Percentiles rank a stretch among this genome's conserved stretches.
phyloP scores from a whole-genome alignment of 495 filamentous ascomycete species.

The Staphylotrichum tortipilum region DNA sequence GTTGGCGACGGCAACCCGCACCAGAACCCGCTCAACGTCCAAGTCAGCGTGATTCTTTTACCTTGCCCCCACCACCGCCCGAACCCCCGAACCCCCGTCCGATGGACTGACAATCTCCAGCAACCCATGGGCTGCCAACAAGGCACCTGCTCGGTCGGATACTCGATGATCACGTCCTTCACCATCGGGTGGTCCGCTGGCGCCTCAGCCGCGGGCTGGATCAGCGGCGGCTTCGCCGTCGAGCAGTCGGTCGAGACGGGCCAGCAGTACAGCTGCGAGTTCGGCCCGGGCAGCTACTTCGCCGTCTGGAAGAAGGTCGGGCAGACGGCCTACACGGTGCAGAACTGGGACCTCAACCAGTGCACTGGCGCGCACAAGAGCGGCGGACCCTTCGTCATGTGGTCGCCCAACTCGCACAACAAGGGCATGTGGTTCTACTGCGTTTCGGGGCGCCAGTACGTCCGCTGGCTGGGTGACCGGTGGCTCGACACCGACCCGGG shows the following conservation, averaged over 20 bases:
- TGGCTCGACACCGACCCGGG: no score
- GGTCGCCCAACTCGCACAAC: slow-evolving; percentile 2
- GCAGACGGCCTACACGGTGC: slow-evolving; percentile 3
- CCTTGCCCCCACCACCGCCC: no score
- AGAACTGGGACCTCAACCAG: not conserved
- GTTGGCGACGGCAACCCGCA: slow-evolving; percentile 6
- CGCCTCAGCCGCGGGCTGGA: not conserved
- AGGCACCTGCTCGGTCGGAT: not conserved
- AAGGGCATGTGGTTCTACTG: not conserved
- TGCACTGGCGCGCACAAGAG: not conserved
- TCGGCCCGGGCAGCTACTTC: not conserved
- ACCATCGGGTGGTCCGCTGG: not conserved
- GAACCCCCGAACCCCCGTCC: no score
- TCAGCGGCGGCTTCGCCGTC: slow-evolving; percentile 6
- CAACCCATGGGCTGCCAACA: not conserved
- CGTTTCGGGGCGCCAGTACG: not conserved
- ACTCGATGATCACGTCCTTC: not conserved
- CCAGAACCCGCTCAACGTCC: slow-evolving; percentile 1
- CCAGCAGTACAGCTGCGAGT: not conserved
- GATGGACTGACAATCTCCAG: not conserved
- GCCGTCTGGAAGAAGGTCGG: not conserved
- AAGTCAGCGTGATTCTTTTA: not conserved
- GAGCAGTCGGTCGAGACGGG: not conserved
- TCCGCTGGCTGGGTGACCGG: no score
- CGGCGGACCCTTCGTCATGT: not conserved